Evolutionary conservation across 2,329 filamentous ascomycete genomes (phyloP), one percentile per base, ranked within the genome.

Genomic region (Cladosporium sp.): DNA sequence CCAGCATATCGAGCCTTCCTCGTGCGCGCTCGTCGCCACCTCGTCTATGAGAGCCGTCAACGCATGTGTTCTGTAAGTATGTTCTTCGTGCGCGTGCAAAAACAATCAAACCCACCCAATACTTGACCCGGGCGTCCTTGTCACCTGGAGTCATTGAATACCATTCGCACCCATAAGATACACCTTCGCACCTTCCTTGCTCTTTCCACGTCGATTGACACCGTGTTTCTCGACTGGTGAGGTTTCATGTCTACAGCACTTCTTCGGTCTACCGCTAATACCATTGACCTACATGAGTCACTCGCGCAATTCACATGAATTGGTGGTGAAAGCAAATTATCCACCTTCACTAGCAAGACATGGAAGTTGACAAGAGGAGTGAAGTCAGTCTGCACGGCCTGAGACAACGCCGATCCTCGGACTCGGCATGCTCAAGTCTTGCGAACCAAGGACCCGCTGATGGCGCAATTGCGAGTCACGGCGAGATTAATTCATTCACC

Each of bases 401-500:
- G 21, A 25, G n/a, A 21, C 51, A 54, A 23, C 51, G 26, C 54
- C 54, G 54, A 57, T 21, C n/a, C 26, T 57, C 53, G 30, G 30
- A 23, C 51, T 54, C 51, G 28, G 51, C 26, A 26, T 26, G 26
- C 58, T 43, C 58, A 46, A 34, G 14, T 26, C 23, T n/a, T n/a
- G n/a, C n/a, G n/a, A n/a, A n/a, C n/a, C 32, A 28, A 3, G 58
- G 43, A 61, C 46, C 58, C 46, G 43, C 43, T 34, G 26, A 51
- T 61, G 58, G 58, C 58, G 58, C 43, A 60, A 60, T 60, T n/a
- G 56, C 56, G 56, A 49, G 39, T 49, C 58, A 48, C 39, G 16
- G 48, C 36, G 43, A 53, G 11, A 61, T 30, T 39, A 53, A 51
- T 36, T 61, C 28, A 16, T 30, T 10, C 28, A n/a, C 16, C 43